phyloP scores from a whole-genome alignment of 2,329 filamentous ascomycete genomes.

The Cladophialophora bantiana region DNA sequence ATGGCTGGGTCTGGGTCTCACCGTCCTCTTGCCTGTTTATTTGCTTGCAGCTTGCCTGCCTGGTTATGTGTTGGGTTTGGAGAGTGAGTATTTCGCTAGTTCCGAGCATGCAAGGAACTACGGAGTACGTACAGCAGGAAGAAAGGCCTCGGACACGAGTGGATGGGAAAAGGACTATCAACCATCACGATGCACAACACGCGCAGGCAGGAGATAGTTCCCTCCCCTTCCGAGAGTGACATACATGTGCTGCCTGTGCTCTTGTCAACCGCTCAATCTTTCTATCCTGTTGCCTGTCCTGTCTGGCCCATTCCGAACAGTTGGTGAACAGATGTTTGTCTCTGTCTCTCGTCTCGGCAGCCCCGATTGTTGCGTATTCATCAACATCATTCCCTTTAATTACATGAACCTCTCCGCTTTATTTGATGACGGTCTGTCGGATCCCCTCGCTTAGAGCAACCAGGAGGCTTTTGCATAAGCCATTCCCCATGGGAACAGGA shows the following conservation, averaged over 20 bases:
- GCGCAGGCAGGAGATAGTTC: neutral
- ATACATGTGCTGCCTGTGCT: neutral
- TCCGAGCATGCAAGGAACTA: neutral
- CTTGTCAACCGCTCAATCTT: neutral
- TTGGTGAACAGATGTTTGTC: neutral
- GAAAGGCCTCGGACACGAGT: neutral
- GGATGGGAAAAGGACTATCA: neutral
- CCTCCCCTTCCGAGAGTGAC: neutral
- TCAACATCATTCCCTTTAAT: neutral
- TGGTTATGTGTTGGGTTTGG: no score
- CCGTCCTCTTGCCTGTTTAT: neutral
- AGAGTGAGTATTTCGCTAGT: neutral
- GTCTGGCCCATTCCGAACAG: neutral
- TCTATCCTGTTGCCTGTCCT: neutral
- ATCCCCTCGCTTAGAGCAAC: neutral
- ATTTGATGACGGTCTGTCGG: neutral
- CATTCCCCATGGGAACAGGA: no score
- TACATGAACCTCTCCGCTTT: neutral
- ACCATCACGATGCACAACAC: neutral
- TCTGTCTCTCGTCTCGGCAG: neutral
- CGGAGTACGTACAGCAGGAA: neutral
- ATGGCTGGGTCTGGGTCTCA: neutral
- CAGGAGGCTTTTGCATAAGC: neutral
- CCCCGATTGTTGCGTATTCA: neutral
- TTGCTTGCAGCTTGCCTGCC: neutral